A percentile compares a stretch with the other conserved stretches of the same genome.
phyloP scores from a whole-genome alignment of 2,329 filamentous ascomycete species.

The Hypocreales sp. region DNA sequence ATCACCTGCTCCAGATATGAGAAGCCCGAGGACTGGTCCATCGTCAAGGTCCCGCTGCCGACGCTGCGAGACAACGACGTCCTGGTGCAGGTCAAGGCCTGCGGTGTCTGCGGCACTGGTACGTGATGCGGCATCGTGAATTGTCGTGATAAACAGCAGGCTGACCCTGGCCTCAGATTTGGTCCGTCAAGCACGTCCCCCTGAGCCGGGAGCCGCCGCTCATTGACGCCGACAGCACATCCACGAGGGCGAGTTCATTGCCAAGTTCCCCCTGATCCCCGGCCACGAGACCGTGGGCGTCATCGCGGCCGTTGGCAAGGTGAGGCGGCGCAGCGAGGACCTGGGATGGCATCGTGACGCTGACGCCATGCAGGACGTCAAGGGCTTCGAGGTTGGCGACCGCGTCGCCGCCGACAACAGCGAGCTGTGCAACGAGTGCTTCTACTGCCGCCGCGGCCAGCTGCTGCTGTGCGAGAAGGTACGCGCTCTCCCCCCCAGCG shows the following conservation, averaged over 20 bases:
- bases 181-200: too few species aligned
- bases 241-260: slow-evolving; percentile 53
- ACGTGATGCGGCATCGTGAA: too few species aligned
- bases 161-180: slow-evolving; percentile 1
- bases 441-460: slow-evolving; percentile 57
- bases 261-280: slow-evolving; percentile 49
- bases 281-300: slow-evolving; percentile 55
- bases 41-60: slow-evolving; percentile 47
- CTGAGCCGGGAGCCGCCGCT: too few species aligned
- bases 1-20: slow-evolving; percentile 29
- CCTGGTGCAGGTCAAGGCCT: slow-evolving; percentile 52
- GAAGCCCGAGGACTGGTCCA: slow-evolving; percentile 43
- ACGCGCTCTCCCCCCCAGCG: slow-evolving; percentile 2
- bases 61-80: slow-evolving; percentile 43
- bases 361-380: slow-evolving; percentile 28
- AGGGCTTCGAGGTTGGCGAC: slow-evolving; percentile 44
- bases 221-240: slow-evolving; percentile 26
- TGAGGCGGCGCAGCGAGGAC: slow-evolving; percentile 2
- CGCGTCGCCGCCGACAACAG: slow-evolving; percentile 49
- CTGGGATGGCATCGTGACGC: not conserved
- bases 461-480: slow-evolving; percentile 50
- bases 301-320: slow-evolving; percentile 39
- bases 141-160: too few species aligned
- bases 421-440: slow-evolving; percentile 55
- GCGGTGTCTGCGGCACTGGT: slow-evolving; percentile 46